phyloP scores from a whole-genome alignment of 1,284 basidiomycete species.

The Marasmius fiardii region DNA sequence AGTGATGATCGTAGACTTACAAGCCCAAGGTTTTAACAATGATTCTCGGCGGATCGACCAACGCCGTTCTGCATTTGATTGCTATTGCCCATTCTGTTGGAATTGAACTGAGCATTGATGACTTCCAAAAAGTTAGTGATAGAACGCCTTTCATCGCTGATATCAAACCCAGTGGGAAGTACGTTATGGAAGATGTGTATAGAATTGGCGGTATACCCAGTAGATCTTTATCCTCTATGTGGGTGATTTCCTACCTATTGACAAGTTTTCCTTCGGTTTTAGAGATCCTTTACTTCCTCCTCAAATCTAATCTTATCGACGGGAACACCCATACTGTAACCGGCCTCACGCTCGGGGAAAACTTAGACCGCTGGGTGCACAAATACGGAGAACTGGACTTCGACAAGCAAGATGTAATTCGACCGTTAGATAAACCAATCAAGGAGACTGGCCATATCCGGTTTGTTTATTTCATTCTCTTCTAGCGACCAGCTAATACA shows the following conservation, averaged over 20 bases:
- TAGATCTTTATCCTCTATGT: slow-evolving; percentile 32
- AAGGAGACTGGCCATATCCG: slow-evolving; percentile 86
- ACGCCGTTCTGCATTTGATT: slow-evolving; percentile 88
- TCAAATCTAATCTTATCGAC: slow-evolving; percentile 81
- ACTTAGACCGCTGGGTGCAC: slow-evolving; percentile 81
- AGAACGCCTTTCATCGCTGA: slow-evolving; percentile 86
- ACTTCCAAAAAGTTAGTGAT: slow-evolving; percentile 85
- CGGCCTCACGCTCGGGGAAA: slow-evolving; percentile 84
- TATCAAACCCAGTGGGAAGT: slow-evolving; percentile 88
- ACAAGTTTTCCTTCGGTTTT: slow-evolving; percentile 8
- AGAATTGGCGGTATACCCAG: slow-evolving; percentile 88
- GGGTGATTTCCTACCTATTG: slow-evolving; percentile 2
- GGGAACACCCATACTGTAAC: slow-evolving; percentile 88
- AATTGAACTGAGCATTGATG: slow-evolving; percentile 78
- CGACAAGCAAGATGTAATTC: slow-evolving; percentile 75
- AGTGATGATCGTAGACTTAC: slow-evolving; percentile 10
- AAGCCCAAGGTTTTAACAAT: slow-evolving; percentile 76
- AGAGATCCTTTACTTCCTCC: slow-evolving; percentile 82
- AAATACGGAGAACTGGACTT: slow-evolving; percentile 73
- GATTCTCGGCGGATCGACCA: slow-evolving; percentile 93
- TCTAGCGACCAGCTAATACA: background rate
- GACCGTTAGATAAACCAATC: slow-evolving; percentile 83
- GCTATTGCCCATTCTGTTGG: slow-evolving; percentile 89
- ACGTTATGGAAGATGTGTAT: slow-evolving; percentile 89
- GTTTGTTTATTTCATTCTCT: slow-evolving; percentile 30